Base-by-base conservation (phyloP, 1,284 basidiomycete species). In the Cystobasidium sp. region DNA sequence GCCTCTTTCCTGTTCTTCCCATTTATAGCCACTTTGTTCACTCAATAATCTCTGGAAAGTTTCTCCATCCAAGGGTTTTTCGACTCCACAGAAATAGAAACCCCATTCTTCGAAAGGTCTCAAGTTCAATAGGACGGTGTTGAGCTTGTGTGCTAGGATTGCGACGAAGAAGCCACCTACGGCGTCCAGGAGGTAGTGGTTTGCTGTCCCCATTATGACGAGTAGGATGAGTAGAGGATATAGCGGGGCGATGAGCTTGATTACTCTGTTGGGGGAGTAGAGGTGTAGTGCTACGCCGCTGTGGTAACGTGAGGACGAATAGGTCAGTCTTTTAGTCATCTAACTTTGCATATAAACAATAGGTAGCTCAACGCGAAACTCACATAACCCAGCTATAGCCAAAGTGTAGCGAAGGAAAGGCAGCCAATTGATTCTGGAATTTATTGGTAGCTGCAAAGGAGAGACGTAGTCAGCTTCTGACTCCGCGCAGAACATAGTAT, bases 201-300 rank as follows among this genome's bases (percentile, higher is more conserved):
- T 83, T n/a, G 82, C 82, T 3, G 82, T 83, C 1, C 80, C 77
- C 80, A 83, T 81, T 76, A 83, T 83, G 3, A 82, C 81, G 51
- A 82, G 75, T 43, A 82, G 78, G 72, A 83, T 82, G 41, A 81
- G 75, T 14, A 80, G 52, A 0, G 82, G 82, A 77, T 82, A 83
- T 37, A 77, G 68, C 14, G 78, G 76, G 7, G 77, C 75, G 46
- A 80, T 59, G 20, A 66, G 18, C 20, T 55, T 43, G 24, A 69
- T 43, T 1, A 37, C 43, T 37, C 20, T 41, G 41, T 69, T 69
- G 12, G 81, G 81, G 37, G 82, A 79, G 75, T 82, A 80, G 37
- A 79, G 53, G 72, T 79, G 80, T 24, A 82, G 76, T 10, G 82
- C 80, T 7, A 81, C 64, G 52, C 82, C 82, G 66, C 80, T 81